These are phyloP conservation scores for Sphagnurus paluster DNA, from an alignment of 1,284 basidiomycete genomes.

Conservation along the genomic window DNA sequence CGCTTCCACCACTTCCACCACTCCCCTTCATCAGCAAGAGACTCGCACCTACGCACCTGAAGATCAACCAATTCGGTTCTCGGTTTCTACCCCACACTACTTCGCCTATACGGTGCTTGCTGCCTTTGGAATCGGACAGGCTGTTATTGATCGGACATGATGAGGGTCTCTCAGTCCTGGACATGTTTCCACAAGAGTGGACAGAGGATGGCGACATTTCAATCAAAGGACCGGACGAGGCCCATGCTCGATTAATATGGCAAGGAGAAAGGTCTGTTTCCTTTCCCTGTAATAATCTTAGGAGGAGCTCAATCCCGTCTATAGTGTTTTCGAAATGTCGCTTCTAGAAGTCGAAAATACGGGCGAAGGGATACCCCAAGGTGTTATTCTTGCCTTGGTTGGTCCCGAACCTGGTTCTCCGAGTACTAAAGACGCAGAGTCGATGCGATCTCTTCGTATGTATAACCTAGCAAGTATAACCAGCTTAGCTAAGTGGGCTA, in stretches of 20 bases:
- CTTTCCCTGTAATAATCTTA: background rate
- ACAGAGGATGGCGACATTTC: constrained; percentile 45
- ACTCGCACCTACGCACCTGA: constrained; percentile 60
- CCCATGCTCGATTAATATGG: constrained; percentile 67
- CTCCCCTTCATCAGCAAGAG: constrained; percentile 50
- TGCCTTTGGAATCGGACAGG: constrained; percentile 64
- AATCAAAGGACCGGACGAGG: constrained; percentile 66
- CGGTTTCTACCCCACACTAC: constrained; percentile 80
- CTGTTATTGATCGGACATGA: constrained; percentile 74
- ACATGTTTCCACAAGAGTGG: constrained; percentile 74
- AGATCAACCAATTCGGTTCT: constrained; percentile 75
- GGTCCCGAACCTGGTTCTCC: constrained; percentile 55
- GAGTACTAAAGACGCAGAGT: constrained; percentile 46
- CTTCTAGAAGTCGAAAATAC: constrained; percentile 67
- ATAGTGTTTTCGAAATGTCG: constrained; percentile 73
- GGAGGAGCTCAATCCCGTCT: constrained; percentile 2
- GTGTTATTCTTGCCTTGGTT: constrained; percentile 73
- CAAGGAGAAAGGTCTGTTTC: constrained; percentile 67
- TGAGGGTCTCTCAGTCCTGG: constrained; percentile 72
- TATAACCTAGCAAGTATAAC: constrained; percentile 75
- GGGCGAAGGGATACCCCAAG: constrained; percentile 61
- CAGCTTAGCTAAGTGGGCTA: constrained; percentile 71
- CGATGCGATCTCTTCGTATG: constrained; percentile 64
- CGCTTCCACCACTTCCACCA: constrained; percentile 35
- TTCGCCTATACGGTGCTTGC: constrained; percentile 66